Percentiles rank a stretch among this genome's conserved stretches.
Evolutionary conservation across 495 filamentous ascomycete genomes (phyloP).

Genomic region (Penicillium paradoxum): DNA sequence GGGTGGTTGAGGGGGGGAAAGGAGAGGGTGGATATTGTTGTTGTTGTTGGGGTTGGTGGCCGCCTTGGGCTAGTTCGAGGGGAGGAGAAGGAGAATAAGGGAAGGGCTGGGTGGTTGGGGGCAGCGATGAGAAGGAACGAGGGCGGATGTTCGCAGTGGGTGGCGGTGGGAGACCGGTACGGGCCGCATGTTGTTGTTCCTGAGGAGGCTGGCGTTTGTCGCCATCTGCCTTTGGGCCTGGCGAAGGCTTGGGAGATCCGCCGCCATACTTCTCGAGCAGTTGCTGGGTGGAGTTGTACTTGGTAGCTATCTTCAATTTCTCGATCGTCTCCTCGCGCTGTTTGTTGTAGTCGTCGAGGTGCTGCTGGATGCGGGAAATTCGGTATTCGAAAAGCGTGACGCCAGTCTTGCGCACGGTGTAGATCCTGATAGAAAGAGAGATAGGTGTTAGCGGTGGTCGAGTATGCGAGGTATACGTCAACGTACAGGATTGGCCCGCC

Average conservation of each 20-base stretch:
- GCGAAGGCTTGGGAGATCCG: conserved; percentile 44
- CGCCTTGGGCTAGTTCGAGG: not conserved
- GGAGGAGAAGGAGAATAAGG: conserved; percentile 24
- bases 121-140: conserved; percentile 18
- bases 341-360: conserved; percentile 67
- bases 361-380: conserved; percentile 57
- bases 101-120: conserved; percentile 11
- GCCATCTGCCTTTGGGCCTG: conserved; percentile 31
- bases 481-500: conserved; percentile 75
- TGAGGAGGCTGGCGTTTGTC: conserved; percentile 21
- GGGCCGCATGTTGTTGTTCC: conserved; percentile 25
- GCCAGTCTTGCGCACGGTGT: conserved; percentile 53
- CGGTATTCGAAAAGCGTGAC: conserved; percentile 76
- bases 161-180: conserved; percentile 65
- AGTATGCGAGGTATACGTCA: not conserved
- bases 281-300: conserved; percentile 90
- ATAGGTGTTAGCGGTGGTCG: not conserved
- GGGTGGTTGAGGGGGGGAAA: conserved; percentile 13
- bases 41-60: conserved; percentile 6
- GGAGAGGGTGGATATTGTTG: not conserved
- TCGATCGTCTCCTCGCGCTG: conserved; percentile 85
- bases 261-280: conserved; percentile 91
- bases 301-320: conserved; percentile 88
- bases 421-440: conserved; percentile 50
- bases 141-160: conserved; percentile 79